Evolutionary conservation across 23 red algal species (phyloP).

Genomic region (Cyanidioschyzon merolae): DNA sequence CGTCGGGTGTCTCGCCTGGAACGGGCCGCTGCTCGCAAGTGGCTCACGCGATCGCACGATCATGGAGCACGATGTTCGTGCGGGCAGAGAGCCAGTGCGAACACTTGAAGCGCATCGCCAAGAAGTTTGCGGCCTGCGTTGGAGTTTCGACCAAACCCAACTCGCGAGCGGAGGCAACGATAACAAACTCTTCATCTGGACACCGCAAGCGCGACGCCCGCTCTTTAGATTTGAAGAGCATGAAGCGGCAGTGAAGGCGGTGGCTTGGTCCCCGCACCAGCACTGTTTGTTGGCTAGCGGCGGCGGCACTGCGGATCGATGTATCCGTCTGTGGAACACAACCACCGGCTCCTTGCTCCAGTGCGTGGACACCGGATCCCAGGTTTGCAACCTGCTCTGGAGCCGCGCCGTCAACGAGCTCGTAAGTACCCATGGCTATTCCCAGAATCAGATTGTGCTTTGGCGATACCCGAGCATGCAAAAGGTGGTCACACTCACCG

Average conservation of each 20-base stretch:
- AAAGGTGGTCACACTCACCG: slow-evolving; percentile 78
- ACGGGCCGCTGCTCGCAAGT: slow-evolving; percentile 27
- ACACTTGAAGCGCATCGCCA: slow-evolving; percentile 40
- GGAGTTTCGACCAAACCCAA: slow-evolving; percentile 66
- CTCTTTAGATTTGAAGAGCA: slow-evolving; percentile 43
- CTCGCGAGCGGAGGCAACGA: slow-evolving; percentile 92
- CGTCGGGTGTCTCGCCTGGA: slow-evolving; percentile 73
- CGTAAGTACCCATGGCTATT: slow-evolving; percentile 88
- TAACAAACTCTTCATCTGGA: slow-evolving; percentile 87
- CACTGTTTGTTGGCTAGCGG: slow-evolving; percentile 61
- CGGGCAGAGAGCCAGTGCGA: slow-evolving; percentile 25
- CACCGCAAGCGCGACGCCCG: slow-evolving; percentile 25
- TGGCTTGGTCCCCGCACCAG: slow-evolving; percentile 93
- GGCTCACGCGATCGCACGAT: slow-evolving; percentile 72
- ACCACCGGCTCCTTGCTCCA: slow-evolving; percentile 28
- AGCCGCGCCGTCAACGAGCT: slow-evolving; percentile 77
- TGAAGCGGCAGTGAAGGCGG: slow-evolving; percentile 86
- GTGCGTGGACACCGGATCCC: slow-evolving; percentile 67
- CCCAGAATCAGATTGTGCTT: slow-evolving; percentile 93
- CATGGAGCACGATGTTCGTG: slow-evolving; percentile 55
- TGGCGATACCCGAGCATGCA: slow-evolving; percentile 84
- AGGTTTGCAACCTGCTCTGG: slow-evolving; percentile 94
- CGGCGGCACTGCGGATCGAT: slow-evolving; percentile 82
- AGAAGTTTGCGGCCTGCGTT: slow-evolving; percentile 88
- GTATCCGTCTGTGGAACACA: slow-evolving; percentile 84